Conservation (phyloP, 176 grass and related monocot genomes). For the Bolboschoenus planiculmis region DNA sequence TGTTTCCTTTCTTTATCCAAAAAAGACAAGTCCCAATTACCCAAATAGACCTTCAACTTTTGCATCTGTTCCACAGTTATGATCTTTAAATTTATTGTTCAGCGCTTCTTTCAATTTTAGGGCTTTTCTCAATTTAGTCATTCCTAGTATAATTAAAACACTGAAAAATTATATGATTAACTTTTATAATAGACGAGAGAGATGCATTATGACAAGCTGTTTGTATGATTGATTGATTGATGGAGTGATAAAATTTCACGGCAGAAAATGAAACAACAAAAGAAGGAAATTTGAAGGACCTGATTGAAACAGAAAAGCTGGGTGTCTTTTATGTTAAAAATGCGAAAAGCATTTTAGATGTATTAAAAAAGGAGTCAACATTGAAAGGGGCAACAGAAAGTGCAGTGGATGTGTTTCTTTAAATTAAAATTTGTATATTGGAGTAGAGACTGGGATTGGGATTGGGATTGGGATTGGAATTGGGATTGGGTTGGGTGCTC, state of each 20-base stretch:
- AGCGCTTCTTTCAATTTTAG: neutral
- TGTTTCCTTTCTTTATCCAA: slow-evolving; percentile 19
- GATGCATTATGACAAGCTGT: neutral
- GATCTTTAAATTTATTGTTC: neutral
- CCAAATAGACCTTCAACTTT: slow-evolving; percentile 4
- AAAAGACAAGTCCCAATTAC: neutral
- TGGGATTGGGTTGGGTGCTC: slow-evolving; percentile 16
- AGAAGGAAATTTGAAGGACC: neutral
- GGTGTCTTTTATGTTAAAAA: slow-evolving; percentile 3
- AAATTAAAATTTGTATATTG: slow-evolving; percentile 23
- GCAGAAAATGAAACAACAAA: neutral
- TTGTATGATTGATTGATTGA: neutral
- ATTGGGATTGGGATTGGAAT: slow-evolving; percentile 6
- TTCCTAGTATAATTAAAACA: neutral
- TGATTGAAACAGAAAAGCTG: neutral
- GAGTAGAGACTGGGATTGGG: neutral
- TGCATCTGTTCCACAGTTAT: neutral
- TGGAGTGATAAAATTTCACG: neutral
- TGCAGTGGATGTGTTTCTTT: slow-evolving; percentile 23
- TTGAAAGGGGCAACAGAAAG: slow-evolving; percentile 23
- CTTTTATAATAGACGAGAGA: neutral
- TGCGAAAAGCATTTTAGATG: neutral
- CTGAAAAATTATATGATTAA: neutral
- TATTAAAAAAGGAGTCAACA: slow-evolving; percentile 21
- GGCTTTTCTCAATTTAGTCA: neutral